Base-by-base conservation (phyloP, 768 basidiomycete species). In the Termitomyces sp. region DNA sequence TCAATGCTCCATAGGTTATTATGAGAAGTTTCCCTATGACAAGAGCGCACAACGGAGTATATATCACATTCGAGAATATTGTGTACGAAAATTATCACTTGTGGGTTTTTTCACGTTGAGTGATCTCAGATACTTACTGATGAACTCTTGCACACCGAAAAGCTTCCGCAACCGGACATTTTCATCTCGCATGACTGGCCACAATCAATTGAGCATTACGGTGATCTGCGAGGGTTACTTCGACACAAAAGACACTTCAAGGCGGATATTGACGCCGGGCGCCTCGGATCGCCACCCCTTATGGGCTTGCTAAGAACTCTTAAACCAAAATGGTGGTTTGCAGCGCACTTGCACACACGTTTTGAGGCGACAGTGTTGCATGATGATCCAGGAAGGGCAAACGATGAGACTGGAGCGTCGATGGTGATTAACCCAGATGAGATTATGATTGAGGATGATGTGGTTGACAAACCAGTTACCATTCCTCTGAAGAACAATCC, bases 181-280 rank as follows among this genome's bases (percentile, higher is more conserved):
- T 92, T 98, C 76, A 79, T 98, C 36, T 98, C 95, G 2, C 96
- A 99, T 68, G 97, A 98, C 72, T 99, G 96, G 97, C 97, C 97
- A 0, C 81, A 83, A 42, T 79, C 79, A 2, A 95, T 99, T 54
- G 93, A 90, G 58, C 84, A 85, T 9, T 79, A 94, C 62, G 95
- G 95, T 18, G 81, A 98, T 65, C 70, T 87, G 7, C 65, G 67
- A 6, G 76, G 66, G 9, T 77, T 99, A 0, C 73, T 98, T 14
- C 77, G 84, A 3, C 81, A 83, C 43, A 98, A 95, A 69, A 84
- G 86, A 0, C 90, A 88, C 73, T 88, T 98, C 68, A 77, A 78
- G 36, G 73, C 77, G 26, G 93, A 98, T 71, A 79, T 95, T 59
- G 69, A 72, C 14, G 64, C 74, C 34, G 88, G 90, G 36, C 77